Conservation (phyloP, 2,329 filamentous ascomycete species). For the Lecanosticta acicola region DNA sequence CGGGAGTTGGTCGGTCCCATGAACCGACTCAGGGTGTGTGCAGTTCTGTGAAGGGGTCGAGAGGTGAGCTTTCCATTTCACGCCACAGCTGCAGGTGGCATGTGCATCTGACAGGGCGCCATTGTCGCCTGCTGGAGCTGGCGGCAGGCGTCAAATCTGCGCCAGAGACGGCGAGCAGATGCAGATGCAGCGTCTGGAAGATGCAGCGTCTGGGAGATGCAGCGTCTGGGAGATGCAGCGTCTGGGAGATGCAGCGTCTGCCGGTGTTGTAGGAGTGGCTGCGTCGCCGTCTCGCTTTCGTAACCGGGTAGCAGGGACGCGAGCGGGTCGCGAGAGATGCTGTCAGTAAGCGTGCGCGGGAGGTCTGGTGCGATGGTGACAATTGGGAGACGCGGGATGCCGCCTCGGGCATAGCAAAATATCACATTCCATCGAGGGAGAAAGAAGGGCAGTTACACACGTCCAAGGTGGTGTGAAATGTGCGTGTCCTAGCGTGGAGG, state of each 20-base stretch:
- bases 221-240: too few species aligned
- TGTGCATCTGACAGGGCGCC: conserved; percentile 13
- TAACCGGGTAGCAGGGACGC: conserved; percentile 26
- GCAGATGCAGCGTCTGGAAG: too few species aligned
- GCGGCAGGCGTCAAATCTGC: conserved; percentile 13
- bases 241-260: too few species aligned
- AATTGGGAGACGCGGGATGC: conserved; percentile 14
- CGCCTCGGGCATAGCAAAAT: conserved; percentile 6
- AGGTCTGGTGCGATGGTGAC: conserved; percentile 18
- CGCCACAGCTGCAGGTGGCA: conserved; percentile 21
- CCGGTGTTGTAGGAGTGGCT: conserved; percentile 33
- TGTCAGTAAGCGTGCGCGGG: conserved; percentile 26
- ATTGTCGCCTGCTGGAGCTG: conserved; percentile 6
- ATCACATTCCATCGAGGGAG: conserved; percentile 11
- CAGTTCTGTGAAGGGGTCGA: conserved; percentile 8
- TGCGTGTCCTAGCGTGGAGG: conserved; percentile 16
- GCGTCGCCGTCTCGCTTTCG: conserved; percentile 22
- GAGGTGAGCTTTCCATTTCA: conserved; percentile 17
- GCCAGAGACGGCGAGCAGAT: conserved; percentile 3
- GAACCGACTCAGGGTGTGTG: conserved; percentile 8
- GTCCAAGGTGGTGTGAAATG: conserved; percentile 9
- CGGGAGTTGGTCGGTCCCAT: conserved; percentile 15
- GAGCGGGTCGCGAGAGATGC: conserved; percentile 18
- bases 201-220: too few species aligned
- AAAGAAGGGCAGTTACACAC: conserved; percentile 14